Percentiles rank a stretch among this genome's conserved stretches.
Evolutionary conservation across 441 rosid genomes (phyloP).

Genomic region (Euphorbia celastroides): DNA sequence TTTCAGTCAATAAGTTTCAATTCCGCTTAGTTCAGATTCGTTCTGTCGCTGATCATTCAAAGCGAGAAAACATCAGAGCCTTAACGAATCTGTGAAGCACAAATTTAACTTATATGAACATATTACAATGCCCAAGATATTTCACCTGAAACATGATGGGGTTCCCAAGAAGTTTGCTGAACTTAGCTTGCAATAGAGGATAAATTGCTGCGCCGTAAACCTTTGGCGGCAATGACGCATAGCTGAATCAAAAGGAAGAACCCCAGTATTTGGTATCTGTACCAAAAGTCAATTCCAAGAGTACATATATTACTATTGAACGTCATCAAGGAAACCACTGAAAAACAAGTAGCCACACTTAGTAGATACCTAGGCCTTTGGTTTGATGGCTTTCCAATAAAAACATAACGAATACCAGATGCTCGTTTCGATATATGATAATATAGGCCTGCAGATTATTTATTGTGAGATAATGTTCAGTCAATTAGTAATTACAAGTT

Average conservation of each 20-base stretch:
- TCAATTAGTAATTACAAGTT: constrained; percentile 8
- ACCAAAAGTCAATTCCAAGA: constrained; percentile 21
- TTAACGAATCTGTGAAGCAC: too few species aligned
- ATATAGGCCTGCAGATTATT: constrained; percentile 58
- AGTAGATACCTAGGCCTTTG: constrained; percentile 73
- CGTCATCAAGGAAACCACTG: neutral
- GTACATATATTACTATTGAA: constrained; percentile 13
- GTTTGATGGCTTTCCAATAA: constrained; percentile 85
- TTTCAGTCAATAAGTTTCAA: too few species aligned
- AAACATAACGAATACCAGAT: constrained; percentile 74
- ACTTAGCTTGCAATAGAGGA: constrained; percentile 76
- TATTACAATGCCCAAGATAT: too few species aligned
- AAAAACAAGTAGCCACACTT: constrained; percentile 1
- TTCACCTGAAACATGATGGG: constrained; percentile 59
- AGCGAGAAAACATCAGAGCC: too few species aligned
- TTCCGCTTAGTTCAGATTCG: too few species aligned
- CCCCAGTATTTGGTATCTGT: constrained; percentile 90
- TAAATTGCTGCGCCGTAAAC: constrained; percentile 70
- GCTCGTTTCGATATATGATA: constrained; percentile 90
- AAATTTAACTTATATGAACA: too few species aligned
- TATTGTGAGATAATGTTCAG: constrained; percentile 6
- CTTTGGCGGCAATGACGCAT: constrained; percentile 85
- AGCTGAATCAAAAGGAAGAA: constrained; percentile 85
- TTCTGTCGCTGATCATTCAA: too few species aligned
- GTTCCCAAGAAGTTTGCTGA: constrained; percentile 58